Evolutionary conservation across 2,329 filamentous ascomycete species (phyloP).

Genomic region (Fusarium robinianum): DNA sequence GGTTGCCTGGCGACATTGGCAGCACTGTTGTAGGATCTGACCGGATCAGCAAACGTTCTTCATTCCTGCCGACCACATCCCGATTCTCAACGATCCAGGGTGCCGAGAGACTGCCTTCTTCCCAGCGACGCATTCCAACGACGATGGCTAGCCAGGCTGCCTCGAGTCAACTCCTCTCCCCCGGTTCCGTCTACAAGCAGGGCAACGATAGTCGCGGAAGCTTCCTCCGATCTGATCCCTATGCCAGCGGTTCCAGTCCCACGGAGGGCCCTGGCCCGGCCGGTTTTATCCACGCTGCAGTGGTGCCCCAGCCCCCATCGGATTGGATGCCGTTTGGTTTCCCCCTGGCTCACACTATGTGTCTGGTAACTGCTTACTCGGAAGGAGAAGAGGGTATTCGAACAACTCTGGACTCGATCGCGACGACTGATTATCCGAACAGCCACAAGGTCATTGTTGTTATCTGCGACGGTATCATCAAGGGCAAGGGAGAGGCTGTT

Average conservation of each 20-base stretch:
- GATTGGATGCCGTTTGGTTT: conserved; percentile 98
- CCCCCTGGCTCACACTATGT: conserved; percentile 90
- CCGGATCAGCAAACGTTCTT: conserved; percentile 77
- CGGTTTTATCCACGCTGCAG: conserved; percentile 94
- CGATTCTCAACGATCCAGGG: conserved; percentile 92
- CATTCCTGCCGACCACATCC: conserved; percentile 91
- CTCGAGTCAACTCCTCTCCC: conserved; percentile 71
- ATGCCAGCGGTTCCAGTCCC: conserved; percentile 56
- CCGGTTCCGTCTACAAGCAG: conserved; percentile 72
- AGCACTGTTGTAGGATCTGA: conserved; percentile 69
- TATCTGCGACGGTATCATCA: conserved; percentile 97
- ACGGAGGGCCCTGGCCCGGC: conserved; percentile 78
- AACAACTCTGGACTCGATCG: conserved; percentile 93
- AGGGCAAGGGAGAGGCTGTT: conserved; percentile 84
- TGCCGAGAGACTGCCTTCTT: conserved; percentile 61
- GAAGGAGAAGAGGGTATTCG: conserved; percentile 92
- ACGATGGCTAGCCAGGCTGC: conserved; percentile 94
- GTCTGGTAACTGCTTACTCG: conserved; percentile 94
- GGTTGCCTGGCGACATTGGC: conserved; percentile 74
- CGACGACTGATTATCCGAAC: conserved; percentile 98
- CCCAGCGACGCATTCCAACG: conserved; percentile 66
- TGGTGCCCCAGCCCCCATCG: conserved; percentile 92
- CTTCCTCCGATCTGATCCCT: conserved; percentile 65
- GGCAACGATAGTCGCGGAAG: conserved; percentile 66
- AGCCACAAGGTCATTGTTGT: conserved; percentile 97